phyloP scores from a whole-genome alignment of 305 asterid genomes.

The Fraxinus dipetala region DNA sequence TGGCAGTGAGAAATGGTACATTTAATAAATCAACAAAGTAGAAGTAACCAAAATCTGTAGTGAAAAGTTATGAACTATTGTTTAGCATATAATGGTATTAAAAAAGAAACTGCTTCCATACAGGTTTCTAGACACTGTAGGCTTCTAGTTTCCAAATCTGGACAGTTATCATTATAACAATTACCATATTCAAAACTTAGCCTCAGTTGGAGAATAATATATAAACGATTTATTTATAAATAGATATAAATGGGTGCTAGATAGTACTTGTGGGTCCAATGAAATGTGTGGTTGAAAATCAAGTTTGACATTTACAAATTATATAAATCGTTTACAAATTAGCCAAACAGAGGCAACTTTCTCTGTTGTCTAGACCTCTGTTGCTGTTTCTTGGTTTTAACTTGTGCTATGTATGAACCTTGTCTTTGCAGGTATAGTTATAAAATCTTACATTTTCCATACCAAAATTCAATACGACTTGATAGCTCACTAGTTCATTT shows the following conservation, averaged over 20 bases:
- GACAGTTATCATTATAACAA: neutral
- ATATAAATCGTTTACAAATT: neutral
- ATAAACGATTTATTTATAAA: neutral
- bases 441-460: neutral
- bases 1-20: neutral
- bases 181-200: neutral
- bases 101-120: neutral
- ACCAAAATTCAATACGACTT: neutral
- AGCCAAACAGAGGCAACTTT: neutral
- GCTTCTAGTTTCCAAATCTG: neutral
- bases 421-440: neutral
- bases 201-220: neutral
- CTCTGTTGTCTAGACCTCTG: neutral
- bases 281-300: neutral
- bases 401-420: neutral
- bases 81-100: neutral
- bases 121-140: neutral
- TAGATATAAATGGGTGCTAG: neutral
- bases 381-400: neutral
- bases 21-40: conserved; percentile 3
- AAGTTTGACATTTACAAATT: neutral
- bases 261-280: neutral
- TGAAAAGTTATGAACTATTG: neutral
- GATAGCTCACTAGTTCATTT: neutral
- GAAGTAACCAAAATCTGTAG: neutral